Conservation (phyloP, 306 rosid species). For the Quercus cerris region DNA sequence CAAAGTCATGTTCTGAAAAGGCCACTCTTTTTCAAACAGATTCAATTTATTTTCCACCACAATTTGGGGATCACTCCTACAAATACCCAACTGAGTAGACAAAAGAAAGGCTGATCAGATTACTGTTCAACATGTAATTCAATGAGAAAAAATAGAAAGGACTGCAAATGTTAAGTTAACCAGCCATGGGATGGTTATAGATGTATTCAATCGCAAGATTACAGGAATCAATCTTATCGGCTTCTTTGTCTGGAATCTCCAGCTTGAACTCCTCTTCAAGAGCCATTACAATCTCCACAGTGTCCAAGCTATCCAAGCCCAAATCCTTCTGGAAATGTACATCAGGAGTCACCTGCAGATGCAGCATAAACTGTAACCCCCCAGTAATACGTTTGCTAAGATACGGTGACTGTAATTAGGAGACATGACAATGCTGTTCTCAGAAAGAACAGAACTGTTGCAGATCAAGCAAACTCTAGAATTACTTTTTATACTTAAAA, state of each 20-base stretch:
- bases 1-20: conserved; percentile 17
- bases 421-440: neutral
- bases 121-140: conserved; percentile 20
- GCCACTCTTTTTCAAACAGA: conserved; percentile 29
- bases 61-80: conserved; percentile 21
- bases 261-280: conserved; percentile 97
- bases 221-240: conserved; percentile 78
- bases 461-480: neutral
- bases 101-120: conserved; percentile 19
- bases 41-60: conserved; percentile 52
- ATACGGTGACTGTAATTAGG: neutral
- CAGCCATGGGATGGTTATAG: conserved; percentile 86
- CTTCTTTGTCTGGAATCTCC: conserved; percentile 94
- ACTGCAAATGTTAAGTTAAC: conserved; percentile 28
- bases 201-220: conserved; percentile 86
- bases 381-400: neutral
- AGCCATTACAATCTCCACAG: conserved; percentile 94
- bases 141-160: conserved; percentile 1
- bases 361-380: conserved; percentile 7
- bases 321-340: conserved; percentile 90
- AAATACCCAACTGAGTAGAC: conserved; percentile 15
- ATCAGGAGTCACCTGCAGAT: conserved; percentile 64
- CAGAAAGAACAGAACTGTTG: neutral
- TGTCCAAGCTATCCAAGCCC: conserved; percentile 98
- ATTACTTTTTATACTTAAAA: too few relatives aligned